phyloP scores from a whole-genome alignment of 371 early-diverging fungal genomes.

The Rhizopus microsporus region DNA sequence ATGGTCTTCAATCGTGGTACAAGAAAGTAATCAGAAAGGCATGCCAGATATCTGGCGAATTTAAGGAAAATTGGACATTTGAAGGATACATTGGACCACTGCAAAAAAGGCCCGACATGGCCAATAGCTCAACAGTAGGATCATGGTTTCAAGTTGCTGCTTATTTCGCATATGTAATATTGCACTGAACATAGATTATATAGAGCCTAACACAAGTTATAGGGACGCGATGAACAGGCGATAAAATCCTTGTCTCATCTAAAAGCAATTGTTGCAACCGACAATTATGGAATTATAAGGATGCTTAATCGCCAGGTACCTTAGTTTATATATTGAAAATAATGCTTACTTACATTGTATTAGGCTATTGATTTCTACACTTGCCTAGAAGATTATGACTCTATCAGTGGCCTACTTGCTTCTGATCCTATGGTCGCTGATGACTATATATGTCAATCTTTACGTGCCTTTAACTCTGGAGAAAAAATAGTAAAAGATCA shows the following conservation, averaged over 20 bases:
- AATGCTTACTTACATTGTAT: background rate
- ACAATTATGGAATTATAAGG: constrained; percentile 30
- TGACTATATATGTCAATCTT: constrained; percentile 18
- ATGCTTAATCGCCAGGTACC: constrained; percentile 38
- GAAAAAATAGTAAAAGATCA: background rate
- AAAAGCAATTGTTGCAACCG: constrained; percentile 7
- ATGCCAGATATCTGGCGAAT: constrained; percentile 13
- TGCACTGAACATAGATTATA: background rate
- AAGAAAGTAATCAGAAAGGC: constrained; percentile 26
- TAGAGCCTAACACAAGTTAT: background rate
- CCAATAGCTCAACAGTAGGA: background rate
- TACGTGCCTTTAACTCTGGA: constrained; percentile 25
- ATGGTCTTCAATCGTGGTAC: constrained; percentile 47
- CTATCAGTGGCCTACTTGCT: constrained; percentile 14
- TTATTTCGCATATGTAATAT: constrained; percentile 35
- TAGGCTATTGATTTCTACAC: constrained; percentile 33
- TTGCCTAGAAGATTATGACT: constrained; percentile 35
- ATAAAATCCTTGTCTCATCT: constrained; percentile 24
- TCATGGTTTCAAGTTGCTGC: constrained; percentile 44
- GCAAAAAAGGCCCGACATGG: constrained; percentile 1
- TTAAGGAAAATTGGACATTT: constrained; percentile 30
- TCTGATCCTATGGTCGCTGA: constrained; percentile 20
- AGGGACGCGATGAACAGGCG: constrained; percentile 40
- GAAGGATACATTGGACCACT: constrained; percentile 33
- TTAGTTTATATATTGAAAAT: background rate